Evolutionary conservation across 441 rosid genomes (phyloP).

Genomic region (Manihot esculenta): DNA sequence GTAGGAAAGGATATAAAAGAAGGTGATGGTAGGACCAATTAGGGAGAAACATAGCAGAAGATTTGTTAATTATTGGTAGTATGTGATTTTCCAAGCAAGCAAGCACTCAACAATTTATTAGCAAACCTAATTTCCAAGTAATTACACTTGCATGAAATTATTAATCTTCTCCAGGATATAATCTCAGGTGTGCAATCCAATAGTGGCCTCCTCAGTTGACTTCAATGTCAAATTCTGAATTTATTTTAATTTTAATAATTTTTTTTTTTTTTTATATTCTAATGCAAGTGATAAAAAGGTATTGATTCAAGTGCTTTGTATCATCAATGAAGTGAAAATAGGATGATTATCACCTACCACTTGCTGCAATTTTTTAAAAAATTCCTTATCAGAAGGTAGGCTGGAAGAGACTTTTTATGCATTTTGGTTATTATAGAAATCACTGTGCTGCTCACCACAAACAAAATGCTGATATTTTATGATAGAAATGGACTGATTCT

Average conservation of each 20-base stretch:
- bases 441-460: slow-evolving; percentile 23
- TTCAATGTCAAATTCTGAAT: background rate
- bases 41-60: too few relatives aligned
- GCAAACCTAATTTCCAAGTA: too few relatives aligned
- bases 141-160: too few relatives aligned
- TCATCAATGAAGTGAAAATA: slow-evolving; percentile 17
- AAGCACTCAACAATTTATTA: background rate
- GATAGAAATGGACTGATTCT: slow-evolving; percentile 9
- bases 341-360: slow-evolving; percentile 33
- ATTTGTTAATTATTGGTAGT: background rate
- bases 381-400: slow-evolving; percentile 33
- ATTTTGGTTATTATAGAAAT: slow-evolving; percentile 13
- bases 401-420: slow-evolving; percentile 26
- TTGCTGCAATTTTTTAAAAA: slow-evolving; percentile 16
- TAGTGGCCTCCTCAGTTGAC: background rate
- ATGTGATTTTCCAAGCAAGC: background rate
- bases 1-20: too few relatives aligned
- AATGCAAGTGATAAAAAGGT: slow-evolving; percentile 1
- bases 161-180: too few relatives aligned
- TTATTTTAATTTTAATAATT: background rate
- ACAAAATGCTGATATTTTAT: slow-evolving; percentile 18
- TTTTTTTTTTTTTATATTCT: slow-evolving; percentile 7
- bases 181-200: background rate
- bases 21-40: too few relatives aligned
- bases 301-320: slow-evolving; percentile 8